A percentile compares a stretch with the other conserved stretches of the same genome.
These are phyloP conservation scores for Ormosia semicastrata DNA, from an alignment of 306 rosid genomes.

Conservation along the genomic window DNA sequence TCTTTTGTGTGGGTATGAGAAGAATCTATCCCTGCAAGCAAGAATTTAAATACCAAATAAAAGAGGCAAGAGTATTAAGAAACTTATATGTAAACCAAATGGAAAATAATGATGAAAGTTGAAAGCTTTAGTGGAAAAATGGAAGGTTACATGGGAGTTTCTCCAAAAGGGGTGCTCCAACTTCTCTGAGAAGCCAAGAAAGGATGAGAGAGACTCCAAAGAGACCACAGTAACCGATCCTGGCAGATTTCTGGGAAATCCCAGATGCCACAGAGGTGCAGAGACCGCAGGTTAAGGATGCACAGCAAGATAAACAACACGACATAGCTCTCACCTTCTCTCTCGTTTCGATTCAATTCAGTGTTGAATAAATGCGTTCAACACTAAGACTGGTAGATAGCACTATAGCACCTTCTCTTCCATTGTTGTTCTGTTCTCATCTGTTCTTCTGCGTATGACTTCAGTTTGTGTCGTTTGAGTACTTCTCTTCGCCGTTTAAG, in stretches of 20 bases:
- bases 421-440: neutral
- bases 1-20: constrained; percentile 58
- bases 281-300: constrained; percentile 71
- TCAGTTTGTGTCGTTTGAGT: constrained; percentile 18
- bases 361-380: neutral
- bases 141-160: constrained; percentile 75
- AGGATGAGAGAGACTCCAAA: constrained; percentile 74
- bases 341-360: constrained; percentile 12
- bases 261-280: constrained; percentile 83
- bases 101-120: constrained; percentile 4
- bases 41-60: constrained; percentile 4
- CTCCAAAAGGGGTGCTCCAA: constrained; percentile 82
- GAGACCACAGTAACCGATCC: constrained; percentile 86
- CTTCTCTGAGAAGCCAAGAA: constrained; percentile 91
- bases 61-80: neutral
- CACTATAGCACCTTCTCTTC: too few relatives aligned
- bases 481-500: constrained; percentile 18
- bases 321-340: constrained; percentile 52
- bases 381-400: neutral
- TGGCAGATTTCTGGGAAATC: constrained; percentile 76
- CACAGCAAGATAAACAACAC: constrained; percentile 63
- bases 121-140: neutral
- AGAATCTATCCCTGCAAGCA: constrained; percentile 65
- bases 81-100: constrained; percentile 17
- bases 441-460: neutral